A percentile compares a stretch with the other conserved stretches of the same genome.
Conservation (phyloP, 768 basidiomycete genomes). For the Podaxis rugospora region DNA sequence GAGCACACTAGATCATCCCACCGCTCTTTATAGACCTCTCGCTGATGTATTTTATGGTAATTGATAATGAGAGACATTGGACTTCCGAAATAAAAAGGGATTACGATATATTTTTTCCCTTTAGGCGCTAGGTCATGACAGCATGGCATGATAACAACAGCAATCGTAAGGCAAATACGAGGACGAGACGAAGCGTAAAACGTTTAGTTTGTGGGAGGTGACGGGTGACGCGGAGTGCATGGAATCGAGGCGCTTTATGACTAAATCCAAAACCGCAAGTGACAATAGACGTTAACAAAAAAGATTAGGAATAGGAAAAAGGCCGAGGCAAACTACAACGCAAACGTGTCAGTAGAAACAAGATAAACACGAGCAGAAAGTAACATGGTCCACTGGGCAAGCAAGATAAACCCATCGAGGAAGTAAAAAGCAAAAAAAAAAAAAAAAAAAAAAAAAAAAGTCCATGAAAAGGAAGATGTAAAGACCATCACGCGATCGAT, state of each 20-base stretch:
- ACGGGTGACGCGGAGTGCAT: not conserved
- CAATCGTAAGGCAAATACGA: not conserved
- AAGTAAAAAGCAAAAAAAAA: not conserved
- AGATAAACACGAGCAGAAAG: not conserved
- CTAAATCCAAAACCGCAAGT: not conserved
- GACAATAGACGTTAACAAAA: not conserved
- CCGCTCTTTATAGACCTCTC: not conserved
- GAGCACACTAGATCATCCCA: not conserved
- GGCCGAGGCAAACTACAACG: conserved; percentile 1
- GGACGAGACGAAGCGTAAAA: not conserved
- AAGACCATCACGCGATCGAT: conserved; percentile 31
- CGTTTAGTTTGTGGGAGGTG: not conserved
- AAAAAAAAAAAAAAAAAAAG: not conserved
- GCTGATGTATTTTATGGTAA: not conserved
- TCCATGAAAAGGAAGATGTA: not conserved
- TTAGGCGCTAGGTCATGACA: not conserved
- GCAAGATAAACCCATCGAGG: not conserved
- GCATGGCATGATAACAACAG: not conserved
- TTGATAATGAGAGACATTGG: not conserved
- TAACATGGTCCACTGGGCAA: not conserved
- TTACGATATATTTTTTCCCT: not conserved
- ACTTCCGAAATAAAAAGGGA: not conserved
- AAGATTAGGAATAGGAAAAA: not conserved
- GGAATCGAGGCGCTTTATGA: not conserved
- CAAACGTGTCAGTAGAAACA: not conserved